These are phyloP conservation scores for Blastobotrys petasosporus DNA, from an alignment of 1,139 yeast species.

Conservation along the genomic window DNA sequence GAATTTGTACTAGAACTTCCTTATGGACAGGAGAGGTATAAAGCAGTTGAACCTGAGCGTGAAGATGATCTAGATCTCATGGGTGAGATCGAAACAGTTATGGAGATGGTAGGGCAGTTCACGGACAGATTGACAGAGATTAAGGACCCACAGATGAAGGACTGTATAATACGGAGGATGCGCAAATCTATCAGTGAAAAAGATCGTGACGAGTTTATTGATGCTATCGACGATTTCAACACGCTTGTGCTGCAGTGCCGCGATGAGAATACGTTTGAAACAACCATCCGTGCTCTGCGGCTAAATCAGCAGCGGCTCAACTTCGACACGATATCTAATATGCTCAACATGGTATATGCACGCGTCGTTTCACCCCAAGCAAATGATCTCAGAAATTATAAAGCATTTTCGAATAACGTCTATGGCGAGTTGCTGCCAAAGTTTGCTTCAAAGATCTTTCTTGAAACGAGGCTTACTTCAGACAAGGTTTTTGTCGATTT, in stretches of 20 bases:
- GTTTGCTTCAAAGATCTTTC: constrained; percentile 63
- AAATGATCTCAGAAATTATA: constrained; percentile 57
- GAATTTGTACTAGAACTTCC: constrained; percentile 19
- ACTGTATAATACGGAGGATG: constrained; percentile 43
- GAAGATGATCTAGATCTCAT: constrained; percentile 60
- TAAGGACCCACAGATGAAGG: constrained; percentile 37
- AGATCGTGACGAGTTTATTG: constrained; percentile 34
- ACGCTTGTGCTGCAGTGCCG: constrained; percentile 34
- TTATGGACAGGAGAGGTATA: constrained; percentile 22
- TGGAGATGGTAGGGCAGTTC: constrained; percentile 46
- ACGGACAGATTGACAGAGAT: constrained; percentile 37
- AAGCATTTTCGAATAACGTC: constrained; percentile 84
- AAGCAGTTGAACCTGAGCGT: constrained; percentile 20
- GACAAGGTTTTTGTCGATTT: constrained; percentile 65
- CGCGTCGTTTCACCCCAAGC: constrained; percentile 76
- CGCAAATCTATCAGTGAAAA: constrained; percentile 39
- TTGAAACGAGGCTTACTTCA: constrained; percentile 53
- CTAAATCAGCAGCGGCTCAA: constrained; percentile 43
- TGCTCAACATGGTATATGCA: constrained; percentile 65
- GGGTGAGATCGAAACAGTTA: constrained; percentile 59
- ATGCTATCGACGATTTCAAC: constrained; percentile 41
- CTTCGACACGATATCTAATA: constrained; percentile 54
- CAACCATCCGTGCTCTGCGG: constrained; percentile 35
- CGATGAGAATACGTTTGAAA: constrained; percentile 30
- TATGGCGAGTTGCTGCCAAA: constrained; percentile 86